A percentile compares a stretch with the other conserved stretches of the same genome.
Evolutionary conservation across 192 early-diverging fungal genomes (phyloP).

Genomic region (Rhizophagus prolifer): DNA sequence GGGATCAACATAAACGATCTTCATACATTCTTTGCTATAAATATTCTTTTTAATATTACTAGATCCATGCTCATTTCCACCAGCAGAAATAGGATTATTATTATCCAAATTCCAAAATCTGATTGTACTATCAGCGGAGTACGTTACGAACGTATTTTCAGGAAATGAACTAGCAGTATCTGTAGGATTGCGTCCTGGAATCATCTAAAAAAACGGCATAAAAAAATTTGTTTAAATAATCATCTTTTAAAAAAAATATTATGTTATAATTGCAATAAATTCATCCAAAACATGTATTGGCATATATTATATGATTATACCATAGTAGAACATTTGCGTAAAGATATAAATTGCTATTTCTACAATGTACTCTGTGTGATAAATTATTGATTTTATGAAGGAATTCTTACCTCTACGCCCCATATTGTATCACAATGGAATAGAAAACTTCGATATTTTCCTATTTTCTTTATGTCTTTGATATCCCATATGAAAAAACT

Average conservation of each 20-base stretch:
- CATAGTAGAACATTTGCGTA: no score
- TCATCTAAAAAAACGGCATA: constrained; percentile 36
- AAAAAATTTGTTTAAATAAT: no score
- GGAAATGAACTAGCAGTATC: constrained; percentile 35
- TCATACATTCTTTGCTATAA: constrained; percentile 32
- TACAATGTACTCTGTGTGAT: no score
- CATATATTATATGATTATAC: no score
- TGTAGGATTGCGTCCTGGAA: constrained; percentile 30
- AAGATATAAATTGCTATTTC: no score
- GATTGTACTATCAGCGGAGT: constrained; percentile 75
- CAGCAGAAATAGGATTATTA: constrained; percentile 16
- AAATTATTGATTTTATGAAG: no score
- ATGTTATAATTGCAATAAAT: no score
- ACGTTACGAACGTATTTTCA: constrained; percentile 67
- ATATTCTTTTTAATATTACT: neutral
- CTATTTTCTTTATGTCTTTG: constrained; percentile 51
- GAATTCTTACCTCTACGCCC: constrained; percentile 71
- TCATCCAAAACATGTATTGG: no score
- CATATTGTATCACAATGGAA: constrained; percentile 78
- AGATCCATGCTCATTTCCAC: neutral
- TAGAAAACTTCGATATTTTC: constrained; percentile 60
- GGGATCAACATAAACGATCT: constrained; percentile 39
- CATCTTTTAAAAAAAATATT: no score
- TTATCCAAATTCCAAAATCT: constrained; percentile 76
- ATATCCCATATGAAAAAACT: constrained; percentile 78